Conservation (phyloP, 257 asterid genomes). For the Cinchona pubescens region DNA sequence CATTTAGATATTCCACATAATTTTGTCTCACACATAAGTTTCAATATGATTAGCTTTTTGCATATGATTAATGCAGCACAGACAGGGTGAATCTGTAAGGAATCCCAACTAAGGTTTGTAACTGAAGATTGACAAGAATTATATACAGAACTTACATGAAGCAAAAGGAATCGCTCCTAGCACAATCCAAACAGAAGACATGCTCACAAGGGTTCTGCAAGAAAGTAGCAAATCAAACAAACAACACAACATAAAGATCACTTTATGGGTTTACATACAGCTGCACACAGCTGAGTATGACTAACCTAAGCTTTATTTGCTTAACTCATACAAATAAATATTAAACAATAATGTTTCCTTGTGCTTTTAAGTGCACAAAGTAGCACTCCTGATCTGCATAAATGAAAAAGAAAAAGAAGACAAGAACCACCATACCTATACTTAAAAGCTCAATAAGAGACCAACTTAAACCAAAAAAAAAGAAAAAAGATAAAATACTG, state of each 20-base stretch:
- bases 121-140: background rate
- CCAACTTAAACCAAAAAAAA: no score
- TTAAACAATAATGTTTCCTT: background rate
- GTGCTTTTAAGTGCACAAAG: background rate
- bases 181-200: constrained; percentile 93
- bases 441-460: background rate
- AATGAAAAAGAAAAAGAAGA: no score
- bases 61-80: background rate
- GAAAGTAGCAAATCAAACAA: constrained; percentile 17
- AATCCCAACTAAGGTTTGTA: constrained; percentile 1
- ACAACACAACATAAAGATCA: background rate
- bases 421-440: background rate
- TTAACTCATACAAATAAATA: background rate
- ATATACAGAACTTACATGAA: constrained; percentile 65
- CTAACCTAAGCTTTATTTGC: background rate
- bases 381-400: background rate
- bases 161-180: constrained; percentile 89
- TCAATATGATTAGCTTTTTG: background rate
- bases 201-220: constrained; percentile 98
- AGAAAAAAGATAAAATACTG: background rate
- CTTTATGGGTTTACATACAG: background rate
- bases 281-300: background rate
- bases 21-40: background rate
- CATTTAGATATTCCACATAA: background rate
- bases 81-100: background rate